phyloP scores from a whole-genome alignment of 768 basidiomycete species.

The Podaxis sp. region DNA sequence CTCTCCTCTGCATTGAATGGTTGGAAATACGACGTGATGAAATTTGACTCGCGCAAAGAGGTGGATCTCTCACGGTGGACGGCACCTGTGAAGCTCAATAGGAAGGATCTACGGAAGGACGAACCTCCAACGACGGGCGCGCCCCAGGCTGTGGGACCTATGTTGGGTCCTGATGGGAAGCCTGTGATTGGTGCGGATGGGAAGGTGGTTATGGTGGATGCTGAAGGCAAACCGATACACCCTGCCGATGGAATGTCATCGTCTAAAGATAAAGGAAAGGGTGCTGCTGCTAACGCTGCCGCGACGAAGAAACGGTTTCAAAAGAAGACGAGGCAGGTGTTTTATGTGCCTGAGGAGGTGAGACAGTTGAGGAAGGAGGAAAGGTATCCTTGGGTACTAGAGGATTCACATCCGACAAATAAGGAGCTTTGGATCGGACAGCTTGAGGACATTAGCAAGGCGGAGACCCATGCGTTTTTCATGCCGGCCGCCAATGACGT shows the following conservation, averaged over 20 bases:
- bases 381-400: conserved; percentile 90
- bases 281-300: conserved; percentile 31
- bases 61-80: conserved; percentile 71
- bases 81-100: conserved; percentile 81
- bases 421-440: conserved; percentile 79
- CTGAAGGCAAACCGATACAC: conserved; percentile 72
- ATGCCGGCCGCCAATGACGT: conserved; percentile 80
- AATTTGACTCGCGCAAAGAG: conserved; percentile 76
- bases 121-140: conserved; percentile 31
- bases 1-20: conserved; percentile 79
- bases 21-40: conserved; percentile 93
- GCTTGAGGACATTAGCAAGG: conserved; percentile 74
- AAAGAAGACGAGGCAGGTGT: conserved; percentile 84
- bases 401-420: conserved; percentile 61
- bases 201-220: conserved; percentile 78
- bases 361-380: conserved; percentile 83
- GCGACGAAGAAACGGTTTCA: conserved; percentile 67
- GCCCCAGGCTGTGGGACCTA: conserved; percentile 62
- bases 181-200: conserved; percentile 79
- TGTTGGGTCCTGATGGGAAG: conserved; percentile 83
- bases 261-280: conserved; percentile 45
- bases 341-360: conserved; percentile 74
- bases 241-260: conserved; percentile 24
- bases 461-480: conserved; percentile 77
- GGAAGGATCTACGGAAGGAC: conserved; percentile 73